Evolutionary conservation across 768 basidiomycete species (phyloP).

Genomic region (Mycena rebaudengoi): DNA sequence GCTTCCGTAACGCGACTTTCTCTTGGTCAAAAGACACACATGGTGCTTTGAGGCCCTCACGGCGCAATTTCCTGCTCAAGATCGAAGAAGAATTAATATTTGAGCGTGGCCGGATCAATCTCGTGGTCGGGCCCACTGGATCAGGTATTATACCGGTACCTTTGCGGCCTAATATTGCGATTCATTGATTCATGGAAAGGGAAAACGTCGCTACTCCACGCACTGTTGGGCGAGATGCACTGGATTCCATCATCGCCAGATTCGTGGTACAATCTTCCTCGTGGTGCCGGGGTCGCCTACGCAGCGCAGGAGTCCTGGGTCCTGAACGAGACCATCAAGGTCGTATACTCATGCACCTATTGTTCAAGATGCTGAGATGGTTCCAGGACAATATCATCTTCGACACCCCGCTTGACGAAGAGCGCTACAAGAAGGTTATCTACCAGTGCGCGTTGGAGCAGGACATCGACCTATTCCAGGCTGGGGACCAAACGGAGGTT

Average conservation of each 20-base stretch:
- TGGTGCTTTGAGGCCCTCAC: conserved; percentile 42
- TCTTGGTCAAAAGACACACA: conserved; percentile 54
- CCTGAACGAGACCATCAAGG: no score
- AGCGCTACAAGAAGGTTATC: conserved; percentile 53
- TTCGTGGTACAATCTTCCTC: no score
- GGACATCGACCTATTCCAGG: conserved; percentile 74
- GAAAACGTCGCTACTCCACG: conserved; percentile 73
- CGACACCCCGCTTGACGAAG: conserved; percentile 85
- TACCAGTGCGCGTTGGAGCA: conserved; percentile 76
- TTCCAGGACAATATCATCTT: no score
- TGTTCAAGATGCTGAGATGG: no score
- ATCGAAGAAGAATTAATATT: conserved; percentile 62
- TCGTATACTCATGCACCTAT: no score
- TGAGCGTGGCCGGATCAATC: conserved; percentile 58
- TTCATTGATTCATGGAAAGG: conserved; percentile 43
- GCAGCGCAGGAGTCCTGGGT: no score
- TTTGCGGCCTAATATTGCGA: conserved; percentile 26
- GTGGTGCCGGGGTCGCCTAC: no score
- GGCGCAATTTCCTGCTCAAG: conserved; percentile 56
- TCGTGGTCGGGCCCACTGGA: conserved; percentile 67
- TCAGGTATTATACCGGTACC: conserved; percentile 26
- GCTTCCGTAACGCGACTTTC: conserved; percentile 63
- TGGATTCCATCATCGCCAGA: conserved; percentile 59
- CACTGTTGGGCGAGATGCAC: conserved; percentile 71
- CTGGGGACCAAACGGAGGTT: conserved; percentile 74